These are phyloP conservation scores for Candida pseudoglaebosa DNA, from an alignment of 805 yeast genomes.

Conservation along the genomic window DNA sequence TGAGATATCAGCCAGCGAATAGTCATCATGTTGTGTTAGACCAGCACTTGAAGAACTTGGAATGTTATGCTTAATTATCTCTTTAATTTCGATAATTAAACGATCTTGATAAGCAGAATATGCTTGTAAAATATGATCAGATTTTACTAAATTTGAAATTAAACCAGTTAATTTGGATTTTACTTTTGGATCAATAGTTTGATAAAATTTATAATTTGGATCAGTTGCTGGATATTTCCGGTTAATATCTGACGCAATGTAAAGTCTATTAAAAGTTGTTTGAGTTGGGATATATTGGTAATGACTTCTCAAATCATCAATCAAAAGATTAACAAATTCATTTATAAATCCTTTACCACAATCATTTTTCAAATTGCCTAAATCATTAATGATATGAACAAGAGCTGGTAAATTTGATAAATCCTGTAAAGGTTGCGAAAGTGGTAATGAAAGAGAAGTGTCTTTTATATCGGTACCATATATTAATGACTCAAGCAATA, in stretches of 20 bases:
- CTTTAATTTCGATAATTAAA: conserved; percentile 67
- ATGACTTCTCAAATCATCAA: conserved; percentile 60
- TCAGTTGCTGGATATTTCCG: conserved; percentile 14
- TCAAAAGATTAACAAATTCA: conserved; percentile 50
- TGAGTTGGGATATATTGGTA: conserved; percentile 44
- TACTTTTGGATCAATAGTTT: conserved; percentile 34
- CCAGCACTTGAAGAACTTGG: conserved; percentile 37
- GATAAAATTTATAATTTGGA: conserved; percentile 32
- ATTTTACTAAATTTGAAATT: conserved; percentile 54
- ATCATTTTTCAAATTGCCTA: conserved; percentile 53
- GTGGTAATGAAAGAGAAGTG: conserved; percentile 15
- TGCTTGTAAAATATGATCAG: conserved; percentile 60
- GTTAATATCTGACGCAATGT: conserved; percentile 22
- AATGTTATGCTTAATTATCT: conserved; percentile 59
- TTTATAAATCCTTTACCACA: conserved; percentile 68
- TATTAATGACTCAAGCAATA: conserved; percentile 54
- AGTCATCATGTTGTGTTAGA: conserved; percentile 7
- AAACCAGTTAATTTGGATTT: conserved; percentile 42
- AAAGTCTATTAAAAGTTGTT: conserved; percentile 52
- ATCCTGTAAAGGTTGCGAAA: conserved; percentile 33
- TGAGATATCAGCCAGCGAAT: conserved; percentile 20
- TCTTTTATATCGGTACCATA: conserved; percentile 19
- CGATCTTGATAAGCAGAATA: conserved; percentile 62
- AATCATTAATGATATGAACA: conserved; percentile 44
- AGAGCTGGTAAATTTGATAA: conserved; percentile 49